These are phyloP conservation scores for Metschnikowia gelsemii DNA, from an alignment of 805 yeast genomes.

Conservation along the genomic window DNA sequence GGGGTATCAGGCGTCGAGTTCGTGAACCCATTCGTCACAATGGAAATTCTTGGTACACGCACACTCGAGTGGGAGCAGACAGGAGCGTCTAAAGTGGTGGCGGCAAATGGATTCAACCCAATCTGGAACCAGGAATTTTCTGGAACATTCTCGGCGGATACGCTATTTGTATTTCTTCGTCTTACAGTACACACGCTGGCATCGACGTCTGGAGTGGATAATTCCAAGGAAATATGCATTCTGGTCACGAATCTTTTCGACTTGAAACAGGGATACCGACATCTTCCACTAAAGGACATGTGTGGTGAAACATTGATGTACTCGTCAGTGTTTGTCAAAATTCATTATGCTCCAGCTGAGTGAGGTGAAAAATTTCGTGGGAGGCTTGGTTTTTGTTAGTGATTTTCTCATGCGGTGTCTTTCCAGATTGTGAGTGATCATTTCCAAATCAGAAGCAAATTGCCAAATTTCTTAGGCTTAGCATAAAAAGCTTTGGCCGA, in stretches of 20 bases:
- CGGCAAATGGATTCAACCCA: conserved; percentile 84
- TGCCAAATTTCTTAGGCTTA: no score
- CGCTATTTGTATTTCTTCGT: conserved; percentile 55
- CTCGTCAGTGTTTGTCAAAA: conserved; percentile 48
- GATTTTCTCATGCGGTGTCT: no score
- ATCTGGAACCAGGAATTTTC: conserved; percentile 63
- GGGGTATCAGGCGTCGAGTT: no score
- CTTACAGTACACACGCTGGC: conserved; percentile 47
- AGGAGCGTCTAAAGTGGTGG: conserved; percentile 30
- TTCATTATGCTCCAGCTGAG: conserved; percentile 28
- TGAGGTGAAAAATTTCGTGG: not conserved
- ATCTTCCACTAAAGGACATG: conserved; percentile 69
- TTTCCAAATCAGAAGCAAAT: no score
- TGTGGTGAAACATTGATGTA: conserved; percentile 73
- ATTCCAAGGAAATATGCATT: conserved; percentile 49
- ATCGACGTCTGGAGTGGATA: conserved; percentile 20
- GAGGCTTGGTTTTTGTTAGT: no score
- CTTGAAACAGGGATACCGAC: conserved; percentile 77
- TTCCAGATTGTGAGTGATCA: no score
- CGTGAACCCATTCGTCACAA: conserved; percentile 56
- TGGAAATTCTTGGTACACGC: conserved; percentile 56
- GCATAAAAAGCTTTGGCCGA: no score
- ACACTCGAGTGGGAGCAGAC: conserved; percentile 25
- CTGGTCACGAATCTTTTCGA: conserved; percentile 60
- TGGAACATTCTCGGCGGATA: conserved; percentile 37